A percentile compares a stretch with the other conserved stretches of the same genome.
Conservation (phyloP, 805 yeast genomes). For the Myxozyma neotropica region DNA sequence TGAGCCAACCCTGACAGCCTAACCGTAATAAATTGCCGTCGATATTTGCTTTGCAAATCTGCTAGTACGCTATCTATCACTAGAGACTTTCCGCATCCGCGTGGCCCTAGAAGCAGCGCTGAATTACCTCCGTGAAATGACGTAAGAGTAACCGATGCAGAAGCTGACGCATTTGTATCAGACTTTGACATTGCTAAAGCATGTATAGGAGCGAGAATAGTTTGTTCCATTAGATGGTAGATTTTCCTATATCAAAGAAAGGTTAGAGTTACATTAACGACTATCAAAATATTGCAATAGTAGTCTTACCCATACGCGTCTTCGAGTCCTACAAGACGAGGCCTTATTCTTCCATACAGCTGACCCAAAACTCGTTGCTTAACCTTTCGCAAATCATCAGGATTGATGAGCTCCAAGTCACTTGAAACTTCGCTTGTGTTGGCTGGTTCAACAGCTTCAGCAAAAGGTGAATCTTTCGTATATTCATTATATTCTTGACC, state of each 20-base stretch:
- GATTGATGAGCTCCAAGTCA: not conserved
- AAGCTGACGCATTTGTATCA: not conserved
- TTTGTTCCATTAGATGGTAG: constrained; percentile 39
- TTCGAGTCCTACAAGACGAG: constrained; percentile 29
- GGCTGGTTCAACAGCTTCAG: too few relatives aligned
- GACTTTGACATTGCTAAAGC: not conserved
- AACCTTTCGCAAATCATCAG: not conserved
- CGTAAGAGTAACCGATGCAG: constrained; percentile 3
- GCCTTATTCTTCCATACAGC: constrained; percentile 20
- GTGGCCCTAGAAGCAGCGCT: constrained; percentile 74
- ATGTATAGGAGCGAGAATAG: constrained; percentile 20
- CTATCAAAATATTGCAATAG: not conserved
- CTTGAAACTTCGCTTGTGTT: too few relatives aligned
- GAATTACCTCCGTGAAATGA: constrained; percentile 69
- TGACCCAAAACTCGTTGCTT: constrained; percentile 29
- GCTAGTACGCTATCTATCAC: constrained; percentile 60
- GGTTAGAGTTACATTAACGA: not conserved
- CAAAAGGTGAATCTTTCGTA: too few relatives aligned
- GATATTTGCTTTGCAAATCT: constrained; percentile 47
- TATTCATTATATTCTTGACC: too few relatives aligned
- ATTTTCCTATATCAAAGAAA: constrained; percentile 48
- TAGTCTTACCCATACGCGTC: constrained; percentile 20
- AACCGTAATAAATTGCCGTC: constrained; percentile 59
- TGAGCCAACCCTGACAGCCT: constrained; percentile 72
- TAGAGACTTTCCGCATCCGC: constrained; percentile 74